Percentiles rank a stretch among this genome's conserved stretches.
These are phyloP conservation scores for Metschnikowia shivogae DNA, from an alignment of 805 yeast species.

Conservation along the genomic window DNA sequence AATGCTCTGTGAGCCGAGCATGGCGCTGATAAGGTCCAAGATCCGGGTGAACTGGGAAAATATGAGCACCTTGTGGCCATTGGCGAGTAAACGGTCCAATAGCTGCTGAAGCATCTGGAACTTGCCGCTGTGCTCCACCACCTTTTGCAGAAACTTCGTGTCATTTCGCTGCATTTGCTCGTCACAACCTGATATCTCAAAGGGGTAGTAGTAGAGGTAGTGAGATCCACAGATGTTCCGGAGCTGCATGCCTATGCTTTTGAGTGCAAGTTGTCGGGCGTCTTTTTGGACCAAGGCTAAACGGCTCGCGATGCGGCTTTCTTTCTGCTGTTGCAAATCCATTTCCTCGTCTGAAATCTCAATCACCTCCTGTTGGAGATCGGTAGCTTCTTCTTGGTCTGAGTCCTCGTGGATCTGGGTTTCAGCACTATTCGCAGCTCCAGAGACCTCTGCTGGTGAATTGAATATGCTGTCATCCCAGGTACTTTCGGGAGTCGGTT, in stretches of 20 bases:
- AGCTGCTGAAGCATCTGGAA: constrained; percentile 65
- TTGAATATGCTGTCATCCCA: too few relatives aligned
- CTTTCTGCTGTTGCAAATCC: not conserved
- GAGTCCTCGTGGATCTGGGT: not conserved
- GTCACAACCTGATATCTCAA: constrained; percentile 7
- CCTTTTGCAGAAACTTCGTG: constrained; percentile 24
- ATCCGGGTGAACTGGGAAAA: constrained; percentile 84
- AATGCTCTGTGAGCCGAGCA: constrained; percentile 50
- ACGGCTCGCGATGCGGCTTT: not conserved
- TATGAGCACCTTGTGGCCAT: constrained; percentile 67
- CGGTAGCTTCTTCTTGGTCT: not conserved
- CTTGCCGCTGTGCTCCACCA: constrained; percentile 65
- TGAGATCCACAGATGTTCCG: constrained; percentile 86
- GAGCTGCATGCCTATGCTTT: constrained; percentile 76
- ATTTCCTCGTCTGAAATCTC: not conserved
- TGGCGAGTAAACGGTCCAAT: constrained; percentile 43
- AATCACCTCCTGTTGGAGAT: not conserved
- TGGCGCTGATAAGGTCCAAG: constrained; percentile 78
- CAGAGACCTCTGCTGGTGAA: too few relatives aligned
- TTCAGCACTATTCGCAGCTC: too few relatives aligned
- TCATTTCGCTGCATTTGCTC: constrained; percentile 27
- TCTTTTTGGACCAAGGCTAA: constrained; percentile 4
- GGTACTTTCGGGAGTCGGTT: too few relatives aligned
- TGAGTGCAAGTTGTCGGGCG: constrained; percentile 26
- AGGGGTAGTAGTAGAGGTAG: constrained; percentile 77